A percentile compares a stretch with the other conserved stretches of the same genome.
phyloP scores from a whole-genome alignment of 768 basidiomycete genomes.

The Suillus discolor region DNA sequence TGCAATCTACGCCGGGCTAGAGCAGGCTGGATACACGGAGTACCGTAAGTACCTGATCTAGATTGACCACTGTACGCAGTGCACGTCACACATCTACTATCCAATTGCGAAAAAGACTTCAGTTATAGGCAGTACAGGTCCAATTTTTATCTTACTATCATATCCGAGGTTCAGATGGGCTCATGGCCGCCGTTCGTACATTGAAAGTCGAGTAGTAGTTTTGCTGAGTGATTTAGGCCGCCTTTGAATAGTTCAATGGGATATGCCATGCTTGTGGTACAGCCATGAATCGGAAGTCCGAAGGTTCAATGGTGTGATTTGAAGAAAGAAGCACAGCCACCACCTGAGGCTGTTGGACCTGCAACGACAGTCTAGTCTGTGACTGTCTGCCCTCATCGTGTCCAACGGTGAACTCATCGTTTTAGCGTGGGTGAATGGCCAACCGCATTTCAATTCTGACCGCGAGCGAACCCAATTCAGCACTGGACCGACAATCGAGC shows the following conservation, averaged over 20 bases:
- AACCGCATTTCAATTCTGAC: conserved; percentile 18
- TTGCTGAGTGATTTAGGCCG: not conserved
- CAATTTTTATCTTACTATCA: not conserved
- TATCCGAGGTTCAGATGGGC: not conserved
- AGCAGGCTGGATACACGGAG: not conserved
- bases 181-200: not conserved
- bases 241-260: not conserved
- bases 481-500: conserved; percentile 23
- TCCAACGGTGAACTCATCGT: not conserved
- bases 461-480: conserved; percentile 17
- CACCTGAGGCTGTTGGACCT: conserved; percentile 1
- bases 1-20: not conserved
- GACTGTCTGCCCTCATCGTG: not conserved
- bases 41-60: not conserved
- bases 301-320: not conserved
- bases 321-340: conserved; percentile 3
- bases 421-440: conserved; percentile 8
- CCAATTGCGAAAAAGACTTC: not conserved
- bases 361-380: conserved; percentile 1
- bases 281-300: not conserved
- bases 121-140: not conserved
- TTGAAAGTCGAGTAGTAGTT: not conserved
- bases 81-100: not conserved
- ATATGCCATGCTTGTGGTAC: too few relatives aligned
- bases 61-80: not conserved